Conservation (phyloP, 2,329 filamentous ascomycete species). For the Tolypocladium tundrense region DNA sequence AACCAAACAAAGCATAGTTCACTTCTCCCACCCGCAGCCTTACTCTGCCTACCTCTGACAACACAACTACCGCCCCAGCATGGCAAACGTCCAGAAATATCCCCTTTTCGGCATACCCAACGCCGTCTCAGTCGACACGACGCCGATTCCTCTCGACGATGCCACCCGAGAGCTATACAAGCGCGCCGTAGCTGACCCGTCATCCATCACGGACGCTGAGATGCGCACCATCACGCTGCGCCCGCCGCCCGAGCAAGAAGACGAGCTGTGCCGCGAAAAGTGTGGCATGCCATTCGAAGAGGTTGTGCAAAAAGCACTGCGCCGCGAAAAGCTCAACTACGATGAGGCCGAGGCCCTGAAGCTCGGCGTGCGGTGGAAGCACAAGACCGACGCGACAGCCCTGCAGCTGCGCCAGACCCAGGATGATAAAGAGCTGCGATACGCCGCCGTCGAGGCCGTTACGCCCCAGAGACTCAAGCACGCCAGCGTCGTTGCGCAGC, state of each 20-base stretch:
- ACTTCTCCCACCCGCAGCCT: background rate
- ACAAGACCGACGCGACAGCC: background rate
- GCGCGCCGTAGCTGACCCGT: background rate
- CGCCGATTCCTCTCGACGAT: conserved; percentile 1
- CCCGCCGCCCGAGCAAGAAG: background rate
- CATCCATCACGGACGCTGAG: conserved; percentile 1
- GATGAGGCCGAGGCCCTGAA: background rate
- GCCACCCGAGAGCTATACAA: background rate
- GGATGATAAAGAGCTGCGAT: background rate
- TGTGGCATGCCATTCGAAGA: conserved; percentile 1
- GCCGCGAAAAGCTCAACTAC: background rate
- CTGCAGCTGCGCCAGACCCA: background rate
- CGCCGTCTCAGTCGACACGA: background rate
- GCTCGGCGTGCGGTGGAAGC: background rate
- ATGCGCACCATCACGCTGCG: conserved; percentile 1
- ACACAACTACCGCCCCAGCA: background rate
- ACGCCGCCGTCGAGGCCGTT: background rate
- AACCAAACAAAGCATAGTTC: background rate
- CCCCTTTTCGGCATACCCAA: conserved; percentile 1
- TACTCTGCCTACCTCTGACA: background rate
- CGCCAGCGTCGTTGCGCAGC: background rate
- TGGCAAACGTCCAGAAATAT: background rate
- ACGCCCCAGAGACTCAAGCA: background rate
- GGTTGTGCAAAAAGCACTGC: conserved; percentile 1
- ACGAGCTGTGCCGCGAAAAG: background rate